Evolutionary conservation across 129 eudicot species (phyloP).

Genomic region (Ambrosia trifida): DNA sequence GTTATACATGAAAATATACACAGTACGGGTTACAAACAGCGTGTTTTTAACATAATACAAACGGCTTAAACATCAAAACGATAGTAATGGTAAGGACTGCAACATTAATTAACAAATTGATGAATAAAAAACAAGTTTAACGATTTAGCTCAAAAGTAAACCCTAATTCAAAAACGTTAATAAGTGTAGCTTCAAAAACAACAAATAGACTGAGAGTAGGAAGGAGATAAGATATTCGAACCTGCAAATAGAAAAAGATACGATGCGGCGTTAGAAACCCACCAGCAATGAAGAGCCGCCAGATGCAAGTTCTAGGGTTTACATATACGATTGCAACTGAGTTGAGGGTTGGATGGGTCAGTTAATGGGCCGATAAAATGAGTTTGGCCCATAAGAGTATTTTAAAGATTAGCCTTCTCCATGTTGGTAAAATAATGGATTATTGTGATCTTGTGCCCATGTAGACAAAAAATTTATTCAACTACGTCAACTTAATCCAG

Average conservation of each 20-base stretch:
- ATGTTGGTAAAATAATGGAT: background rate
- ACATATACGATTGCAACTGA: constrained; percentile 11
- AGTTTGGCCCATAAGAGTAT: background rate
- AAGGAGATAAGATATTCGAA: background rate
- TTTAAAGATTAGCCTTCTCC: too few relatives aligned
- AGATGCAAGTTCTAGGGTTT: constrained; percentile 16
- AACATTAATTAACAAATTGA: background rate
- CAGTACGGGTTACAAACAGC: background rate
- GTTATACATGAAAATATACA: background rate
- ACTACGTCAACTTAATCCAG: too few relatives aligned
- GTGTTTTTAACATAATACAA: too few relatives aligned
- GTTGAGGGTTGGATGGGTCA: constrained; percentile 4
- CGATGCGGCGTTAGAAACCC: constrained; percentile 14
- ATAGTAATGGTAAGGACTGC: background rate
- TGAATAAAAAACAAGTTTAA: background rate
- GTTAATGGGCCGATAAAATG: background rate
- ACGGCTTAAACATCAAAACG: background rate
- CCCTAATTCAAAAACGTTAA: background rate
- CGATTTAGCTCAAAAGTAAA: background rate
- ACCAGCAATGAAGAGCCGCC: constrained; percentile 15
- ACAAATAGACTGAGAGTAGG: background rate
- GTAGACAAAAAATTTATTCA: too few relatives aligned
- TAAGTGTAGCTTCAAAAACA: background rate
- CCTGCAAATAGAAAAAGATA: constrained; percentile 20
- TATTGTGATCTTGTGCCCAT: too few relatives aligned